Percentiles rank a stretch among this genome's conserved stretches.
phyloP scores from a whole-genome alignment of 345 rosid species.

The Syzygium aromaticum region DNA sequence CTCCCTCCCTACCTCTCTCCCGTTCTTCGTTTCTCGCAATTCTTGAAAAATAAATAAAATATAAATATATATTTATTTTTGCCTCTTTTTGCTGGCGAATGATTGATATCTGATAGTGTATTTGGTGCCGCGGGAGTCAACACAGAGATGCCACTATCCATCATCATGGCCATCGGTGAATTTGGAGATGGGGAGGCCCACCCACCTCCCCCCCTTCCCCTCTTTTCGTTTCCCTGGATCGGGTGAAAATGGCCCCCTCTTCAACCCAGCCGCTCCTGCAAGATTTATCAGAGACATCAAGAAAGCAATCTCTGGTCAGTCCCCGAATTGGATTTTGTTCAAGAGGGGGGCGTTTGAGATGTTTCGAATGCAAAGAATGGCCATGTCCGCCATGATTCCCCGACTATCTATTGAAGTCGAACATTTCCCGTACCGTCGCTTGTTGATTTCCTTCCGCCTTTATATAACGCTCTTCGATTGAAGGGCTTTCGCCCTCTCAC shows the following conservation, averaged over 20 bases:
- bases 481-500: neutral
- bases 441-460: neutral
- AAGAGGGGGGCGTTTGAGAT: neutral
- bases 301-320: neutral
- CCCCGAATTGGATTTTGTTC: neutral
- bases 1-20: neutral
- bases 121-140: conserved; percentile 28
- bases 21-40: neutral
- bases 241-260: neutral
- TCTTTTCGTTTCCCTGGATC: neutral
- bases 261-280: neutral
- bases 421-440: neutral
- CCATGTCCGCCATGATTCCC: neutral
- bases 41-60: no score
- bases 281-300: neutral
- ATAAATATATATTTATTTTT: no score
- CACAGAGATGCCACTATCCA: conserved; percentile 18
- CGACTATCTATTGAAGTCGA: neutral
- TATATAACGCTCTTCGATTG: neutral
- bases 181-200: neutral
- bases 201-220: neutral
- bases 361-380: neutral
- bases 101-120: conserved; percentile 26
- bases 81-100: conserved; percentile 11
- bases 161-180: conserved; percentile 21